Evolutionary conservation across 495 filamentous ascomycete genomes (phyloP).

Genomic region (Penicillium soppii): DNA sequence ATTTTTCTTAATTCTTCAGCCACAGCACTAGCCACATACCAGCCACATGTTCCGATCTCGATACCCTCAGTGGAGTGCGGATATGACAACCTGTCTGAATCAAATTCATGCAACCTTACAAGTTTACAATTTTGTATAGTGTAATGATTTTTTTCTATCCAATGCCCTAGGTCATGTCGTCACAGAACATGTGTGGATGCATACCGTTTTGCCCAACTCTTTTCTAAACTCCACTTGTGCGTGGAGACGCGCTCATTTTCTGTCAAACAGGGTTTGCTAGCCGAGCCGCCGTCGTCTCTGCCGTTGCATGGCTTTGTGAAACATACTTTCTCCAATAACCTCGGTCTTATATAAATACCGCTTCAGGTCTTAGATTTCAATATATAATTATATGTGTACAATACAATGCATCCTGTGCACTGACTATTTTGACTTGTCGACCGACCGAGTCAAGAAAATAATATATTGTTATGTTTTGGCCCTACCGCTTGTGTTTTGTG

Average conservation of each 20-base stretch:
- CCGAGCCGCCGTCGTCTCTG: conserved; percentile 20
- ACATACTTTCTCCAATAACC: conserved; percentile 9
- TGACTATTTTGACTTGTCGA: no score
- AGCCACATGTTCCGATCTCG: neutral
- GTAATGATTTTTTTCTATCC: no score
- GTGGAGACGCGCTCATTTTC: conserved; percentile 1
- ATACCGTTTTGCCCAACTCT: neutral
- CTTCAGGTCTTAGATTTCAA: neutral
- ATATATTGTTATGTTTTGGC: no score
- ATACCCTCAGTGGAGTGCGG: conserved; percentile 13
- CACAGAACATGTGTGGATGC: neutral
- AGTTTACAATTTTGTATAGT: no score
- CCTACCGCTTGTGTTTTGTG: no score
- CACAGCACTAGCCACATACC: neutral
- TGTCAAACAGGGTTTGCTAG: conserved; percentile 21
- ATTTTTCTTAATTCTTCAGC: conserved; percentile 5
- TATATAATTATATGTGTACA: neutral
- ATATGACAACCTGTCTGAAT: no score
- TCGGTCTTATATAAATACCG: neutral
- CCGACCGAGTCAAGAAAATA: no score
- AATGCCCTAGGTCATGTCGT: no score
- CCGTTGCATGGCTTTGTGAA: conserved; percentile 21
- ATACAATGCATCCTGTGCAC: no score
- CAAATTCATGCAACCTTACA: no score
- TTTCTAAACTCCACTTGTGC: conserved; percentile 5